Conservation (phyloP, 2,329 filamentous ascomycete species). For the Trichoderma koningiopsis region DNA sequence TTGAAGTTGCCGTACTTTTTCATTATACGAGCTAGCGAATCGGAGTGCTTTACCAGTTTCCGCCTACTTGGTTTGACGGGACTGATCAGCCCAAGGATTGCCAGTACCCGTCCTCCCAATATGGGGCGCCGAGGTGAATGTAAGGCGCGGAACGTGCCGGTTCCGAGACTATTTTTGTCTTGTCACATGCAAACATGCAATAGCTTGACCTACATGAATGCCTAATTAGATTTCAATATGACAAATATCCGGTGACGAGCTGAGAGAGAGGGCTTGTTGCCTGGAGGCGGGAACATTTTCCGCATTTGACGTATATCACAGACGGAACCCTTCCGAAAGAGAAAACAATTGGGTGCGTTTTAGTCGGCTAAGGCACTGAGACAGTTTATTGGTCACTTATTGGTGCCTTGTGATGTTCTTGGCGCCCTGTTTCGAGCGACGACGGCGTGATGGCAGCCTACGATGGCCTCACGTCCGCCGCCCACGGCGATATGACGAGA, state of each 20-base stretch:
- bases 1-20: too few species aligned
- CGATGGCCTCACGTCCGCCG: not conserved
- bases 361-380: not conserved
- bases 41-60: not conserved
- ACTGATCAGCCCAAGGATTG: not conserved
- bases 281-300: not conserved
- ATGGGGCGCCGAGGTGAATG: not conserved
- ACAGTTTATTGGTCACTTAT: not conserved
- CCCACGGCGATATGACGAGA: not conserved
- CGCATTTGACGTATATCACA: not conserved
- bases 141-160: not conserved
- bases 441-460: not conserved
- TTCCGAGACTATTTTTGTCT: not conserved
- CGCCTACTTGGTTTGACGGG: not conserved
- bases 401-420: not conserved
- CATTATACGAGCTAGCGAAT: not conserved
- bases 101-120: too few species aligned
- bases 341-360: not conserved
- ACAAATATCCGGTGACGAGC: not conserved
- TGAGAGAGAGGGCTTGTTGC: not conserved
- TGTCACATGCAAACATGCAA: conserved; percentile 4
- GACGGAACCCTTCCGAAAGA: not conserved
- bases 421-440: not conserved
- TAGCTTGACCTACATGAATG: not conserved
- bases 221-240: not conserved